These are phyloP conservation scores for Diaporthe sp. DNA, from an alignment of 2,329 filamentous ascomycete species.

Conservation along the genomic window DNA sequence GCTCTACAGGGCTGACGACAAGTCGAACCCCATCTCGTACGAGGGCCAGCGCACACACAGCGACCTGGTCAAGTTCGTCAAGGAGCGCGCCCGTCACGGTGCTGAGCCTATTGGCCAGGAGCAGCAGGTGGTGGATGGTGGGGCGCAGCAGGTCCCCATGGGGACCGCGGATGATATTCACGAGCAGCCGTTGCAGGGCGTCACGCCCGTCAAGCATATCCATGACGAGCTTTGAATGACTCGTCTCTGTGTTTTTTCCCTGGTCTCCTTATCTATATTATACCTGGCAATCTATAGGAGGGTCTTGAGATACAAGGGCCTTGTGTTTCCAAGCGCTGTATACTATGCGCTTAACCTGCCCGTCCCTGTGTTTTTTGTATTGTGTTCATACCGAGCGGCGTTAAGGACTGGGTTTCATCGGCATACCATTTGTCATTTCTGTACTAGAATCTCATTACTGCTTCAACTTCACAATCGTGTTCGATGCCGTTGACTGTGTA, in stretches of 20 bases:
- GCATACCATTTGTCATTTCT: constrained; percentile 9
- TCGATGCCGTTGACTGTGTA: neutral
- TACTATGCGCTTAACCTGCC: neutral
- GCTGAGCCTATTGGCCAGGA: constrained; percentile 73
- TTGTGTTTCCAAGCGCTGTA: neutral
- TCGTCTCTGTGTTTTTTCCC: neutral
- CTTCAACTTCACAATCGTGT: neutral
- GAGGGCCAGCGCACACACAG: constrained; percentile 88
- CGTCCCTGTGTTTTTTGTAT: neutral
- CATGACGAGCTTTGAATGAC: constrained; percentile 82
- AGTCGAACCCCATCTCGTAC: constrained; percentile 88
- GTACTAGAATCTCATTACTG: neutral
- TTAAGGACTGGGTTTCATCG: neutral
- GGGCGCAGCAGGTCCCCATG: constrained; percentile 64
- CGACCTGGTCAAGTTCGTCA: constrained; percentile 91
- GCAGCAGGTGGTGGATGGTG: constrained; percentile 64
- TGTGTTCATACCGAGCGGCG: neutral
- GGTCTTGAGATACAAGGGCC: neutral
- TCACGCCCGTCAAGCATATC: constrained; percentile 43
- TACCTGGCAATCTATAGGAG: neutral
- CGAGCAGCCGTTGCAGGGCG: constrained; percentile 52
- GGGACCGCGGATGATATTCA: constrained; percentile 58
- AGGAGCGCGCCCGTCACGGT: constrained; percentile 93
- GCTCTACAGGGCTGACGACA: constrained; percentile 91
- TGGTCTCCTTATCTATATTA: neutral